Evolutionary conservation across 2,329 filamentous ascomycete genomes (phyloP), one percentile per base, ranked within the genome.

Genomic region (Myriosclerotinia scirpicola): DNA sequence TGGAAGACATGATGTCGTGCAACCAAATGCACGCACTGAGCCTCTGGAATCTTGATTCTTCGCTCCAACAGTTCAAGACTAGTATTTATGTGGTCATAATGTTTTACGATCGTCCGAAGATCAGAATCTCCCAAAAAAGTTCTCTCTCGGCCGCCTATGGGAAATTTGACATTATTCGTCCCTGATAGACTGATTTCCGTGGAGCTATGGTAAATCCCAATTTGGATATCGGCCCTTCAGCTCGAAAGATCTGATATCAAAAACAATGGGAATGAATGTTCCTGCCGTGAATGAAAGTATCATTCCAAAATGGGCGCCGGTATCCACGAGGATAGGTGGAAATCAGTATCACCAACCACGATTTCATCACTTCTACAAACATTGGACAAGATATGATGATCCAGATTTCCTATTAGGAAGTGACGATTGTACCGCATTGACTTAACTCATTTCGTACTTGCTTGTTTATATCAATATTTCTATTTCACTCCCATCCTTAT

Each of bases 391-490:
- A 60, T 38, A n/a, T 50, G n/a, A 30, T 48, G 56, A 50, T 60
- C 30, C 34, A 60, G 44, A 50, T 20, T 58, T 50, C 44, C 14
- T 20, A 38, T 60, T 50, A 38, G 30, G 44, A 48, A 38, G 30
- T 60, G 44, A 48, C 44, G 15, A 50, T 59, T 48, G 58, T 15
- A 60, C 34, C 58, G 30, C 44, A 26, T 38, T 38, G 44, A 60
- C 8, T 22, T 50, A 2, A 34, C 7, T 50, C 44, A 60, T 50
- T 50, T 60, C 46, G 44, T 12, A 20, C 15, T 60, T 60, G 30
- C 58, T 60, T 38, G 50, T 38, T 60, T 60, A 38, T 60, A 50
- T 60, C 20, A 50, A 22, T 12, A 22, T 26, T 50, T 59, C 12
- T 38, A 22, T 48, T 50, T n/a, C n/a, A n/a, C n/a, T n/a, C n/a